Conservation (phyloP, 2,329 filamentous ascomycete genomes). For the Drechslera avenae region DNA sequence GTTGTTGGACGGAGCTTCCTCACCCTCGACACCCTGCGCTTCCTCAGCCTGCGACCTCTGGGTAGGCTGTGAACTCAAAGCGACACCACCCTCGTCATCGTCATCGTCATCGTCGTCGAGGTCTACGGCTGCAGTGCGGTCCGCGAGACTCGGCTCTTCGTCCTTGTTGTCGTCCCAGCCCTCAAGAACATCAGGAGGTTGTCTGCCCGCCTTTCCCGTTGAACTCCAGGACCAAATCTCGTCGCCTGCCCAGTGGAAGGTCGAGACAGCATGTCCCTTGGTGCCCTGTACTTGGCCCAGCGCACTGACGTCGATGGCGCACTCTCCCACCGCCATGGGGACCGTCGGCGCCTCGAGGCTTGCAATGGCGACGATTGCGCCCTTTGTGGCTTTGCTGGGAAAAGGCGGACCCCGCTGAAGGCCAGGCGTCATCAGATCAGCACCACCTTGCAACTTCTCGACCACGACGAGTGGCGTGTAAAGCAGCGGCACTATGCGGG, state of each 20-base stretch:
- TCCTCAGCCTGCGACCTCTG: constrained; percentile 42
- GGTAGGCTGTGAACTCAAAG: constrained; percentile 38
- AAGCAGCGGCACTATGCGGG: constrained; percentile 65
- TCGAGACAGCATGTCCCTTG: constrained; percentile 68
- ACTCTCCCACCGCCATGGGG: constrained; percentile 67
- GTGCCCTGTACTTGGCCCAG: constrained; percentile 62
- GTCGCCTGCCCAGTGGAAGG: constrained; percentile 70
- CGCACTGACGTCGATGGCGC: constrained; percentile 65
- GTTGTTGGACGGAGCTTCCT: constrained; percentile 38
- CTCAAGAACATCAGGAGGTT: constrained; percentile 59
- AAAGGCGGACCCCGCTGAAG: constrained; percentile 69
- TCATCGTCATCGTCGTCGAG: constrained; percentile 54
- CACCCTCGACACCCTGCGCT: constrained; percentile 41
- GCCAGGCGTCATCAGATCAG: constrained; percentile 72
- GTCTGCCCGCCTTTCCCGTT: constrained; percentile 57
- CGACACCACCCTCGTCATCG: constrained; percentile 56
- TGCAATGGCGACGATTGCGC: constrained; percentile 67
- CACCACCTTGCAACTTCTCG: constrained; percentile 66
- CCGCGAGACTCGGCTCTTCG: constrained; percentile 41
- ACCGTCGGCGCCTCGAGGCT: constrained; percentile 64
- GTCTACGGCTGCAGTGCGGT: constrained; percentile 49
- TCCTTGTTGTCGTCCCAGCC: constrained; percentile 54
- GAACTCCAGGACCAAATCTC: constrained; percentile 70
- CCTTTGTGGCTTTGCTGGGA: constrained; percentile 62
- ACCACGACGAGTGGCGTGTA: constrained; percentile 67